These are phyloP conservation scores for Coffea eugenioides DNA, from an alignment of 257 asterid genomes.

Conservation along the genomic window DNA sequence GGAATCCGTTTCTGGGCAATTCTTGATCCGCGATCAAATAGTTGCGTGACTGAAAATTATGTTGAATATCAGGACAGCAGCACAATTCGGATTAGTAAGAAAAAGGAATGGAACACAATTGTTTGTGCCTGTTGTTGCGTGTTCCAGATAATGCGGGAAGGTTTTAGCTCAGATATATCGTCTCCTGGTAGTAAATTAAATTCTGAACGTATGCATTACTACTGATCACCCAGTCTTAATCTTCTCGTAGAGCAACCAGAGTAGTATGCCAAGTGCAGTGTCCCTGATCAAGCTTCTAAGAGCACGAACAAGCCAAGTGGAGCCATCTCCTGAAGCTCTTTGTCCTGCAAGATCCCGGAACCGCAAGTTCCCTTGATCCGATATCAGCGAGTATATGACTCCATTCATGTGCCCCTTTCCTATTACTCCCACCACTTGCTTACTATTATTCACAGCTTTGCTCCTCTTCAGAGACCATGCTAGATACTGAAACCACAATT, in stretches of 20 bases:
- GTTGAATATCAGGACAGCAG: too few relatives aligned
- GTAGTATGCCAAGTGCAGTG: slow-evolving; percentile 52
- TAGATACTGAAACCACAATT: slow-evolving; percentile 47
- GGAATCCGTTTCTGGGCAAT: too few relatives aligned
- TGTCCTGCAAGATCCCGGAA: slow-evolving; percentile 75
- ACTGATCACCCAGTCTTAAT: slow-evolving; percentile 25
- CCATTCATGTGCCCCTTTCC: slow-evolving; percentile 97
- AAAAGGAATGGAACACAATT: too few relatives aligned
- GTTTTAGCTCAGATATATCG: too few relatives aligned
- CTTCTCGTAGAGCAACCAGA: slow-evolving; percentile 73
- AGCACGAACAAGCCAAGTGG: slow-evolving; percentile 45
- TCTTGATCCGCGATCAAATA: too few relatives aligned
- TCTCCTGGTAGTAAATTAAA: too few relatives aligned
- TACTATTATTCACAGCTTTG: slow-evolving; percentile 81
- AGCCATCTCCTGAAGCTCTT: slow-evolving; percentile 33
- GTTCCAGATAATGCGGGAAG: too few relatives aligned
- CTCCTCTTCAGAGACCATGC: slow-evolving; percentile 97
- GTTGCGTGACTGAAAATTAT: too few relatives aligned
- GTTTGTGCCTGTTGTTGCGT: too few relatives aligned
- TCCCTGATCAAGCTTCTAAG: slow-evolving; percentile 64
- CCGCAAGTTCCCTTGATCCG: slow-evolving; percentile 77
- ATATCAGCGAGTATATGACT: slow-evolving; percentile 67
- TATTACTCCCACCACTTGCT: slow-evolving; percentile 77
- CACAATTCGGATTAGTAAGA: too few relatives aligned
- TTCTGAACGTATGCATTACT: too few relatives aligned